Evolutionary conservation across 2,329 filamentous ascomycete species (phyloP).

Genomic region (Neonectria faginata): DNA sequence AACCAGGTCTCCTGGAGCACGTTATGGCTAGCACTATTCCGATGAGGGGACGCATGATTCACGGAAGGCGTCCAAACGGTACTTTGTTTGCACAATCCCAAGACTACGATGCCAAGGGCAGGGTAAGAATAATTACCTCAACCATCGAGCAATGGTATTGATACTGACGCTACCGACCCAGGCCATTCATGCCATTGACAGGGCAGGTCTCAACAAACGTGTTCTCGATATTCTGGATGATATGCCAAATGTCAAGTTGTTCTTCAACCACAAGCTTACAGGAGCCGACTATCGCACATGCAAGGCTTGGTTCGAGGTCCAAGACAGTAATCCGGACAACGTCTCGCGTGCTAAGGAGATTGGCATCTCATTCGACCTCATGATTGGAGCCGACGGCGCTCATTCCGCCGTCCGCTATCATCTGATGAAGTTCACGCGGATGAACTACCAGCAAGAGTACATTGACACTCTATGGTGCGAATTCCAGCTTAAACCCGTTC

Average conservation of each 20-base stretch:
- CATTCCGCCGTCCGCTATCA: constrained; percentile 93
- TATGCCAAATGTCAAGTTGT: constrained; percentile 89
- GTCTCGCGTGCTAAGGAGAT: constrained; percentile 73
- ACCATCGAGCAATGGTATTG: not conserved
- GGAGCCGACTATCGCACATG: constrained; percentile 85
- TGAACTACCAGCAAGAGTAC: constrained; percentile 94
- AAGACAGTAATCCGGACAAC: constrained; percentile 50
- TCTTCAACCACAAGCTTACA: constrained; percentile 93
- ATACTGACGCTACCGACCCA: constrained; percentile 51
- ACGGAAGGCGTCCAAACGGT: constrained; percentile 74
- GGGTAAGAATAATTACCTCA: constrained; percentile 65
- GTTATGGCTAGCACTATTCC: constrained; percentile 85
- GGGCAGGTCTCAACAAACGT: constrained; percentile 82
- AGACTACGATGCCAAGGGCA: constrained; percentile 88
- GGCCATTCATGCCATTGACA: constrained; percentile 88
- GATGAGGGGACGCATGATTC: constrained; percentile 97
- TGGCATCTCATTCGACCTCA: constrained; percentile 87
- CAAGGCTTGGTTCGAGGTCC: constrained; percentile 87
- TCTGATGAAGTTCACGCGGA: constrained; percentile 92
- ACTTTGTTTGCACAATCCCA: constrained; percentile 84
- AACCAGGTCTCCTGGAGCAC: constrained; percentile 75
- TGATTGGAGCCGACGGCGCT: constrained; percentile 95
- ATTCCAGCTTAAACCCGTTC: constrained; percentile 78
- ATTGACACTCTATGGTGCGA: constrained; percentile 99
- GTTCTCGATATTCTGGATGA: constrained; percentile 86